Evolutionary conservation across 2,329 filamentous ascomycete species (phyloP), one percentile per base, ranked within the genome.

Genomic region (Dothidotthia symphoricarpi): DNA sequence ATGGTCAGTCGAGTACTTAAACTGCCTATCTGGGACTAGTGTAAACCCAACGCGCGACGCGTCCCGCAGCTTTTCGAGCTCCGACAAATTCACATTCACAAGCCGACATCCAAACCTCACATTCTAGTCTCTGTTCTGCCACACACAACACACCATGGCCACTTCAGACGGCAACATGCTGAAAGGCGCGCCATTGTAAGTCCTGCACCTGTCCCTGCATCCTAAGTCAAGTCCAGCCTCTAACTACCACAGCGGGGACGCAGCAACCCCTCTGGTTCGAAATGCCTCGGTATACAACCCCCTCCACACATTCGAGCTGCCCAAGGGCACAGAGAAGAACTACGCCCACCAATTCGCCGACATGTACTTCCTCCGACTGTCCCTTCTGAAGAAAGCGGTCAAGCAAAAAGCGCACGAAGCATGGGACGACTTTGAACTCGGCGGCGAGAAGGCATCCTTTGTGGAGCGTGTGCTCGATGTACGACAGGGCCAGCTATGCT

Each of bases 291-390:
- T 69, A 38, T 97, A 96, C 73, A 83, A 81, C 39, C 82, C 91
- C 0, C 75, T 94, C 17, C 71, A 81, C 37, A 85, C 83, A 6
- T 97, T 89, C 67, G 72, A 73, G 32, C 79, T 97, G 8, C 78
- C 86, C 16, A 83, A 74, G 47, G 78, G 77, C 16, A 67, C 74
- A 28, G 69, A 74, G 24, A 74, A 76, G 45, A 85, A 89, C 37
- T 98, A 97, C 66, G 77, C 90, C 65, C 93, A 97, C 66, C 93
- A 98, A 70, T 98, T 87, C 77, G 88, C 86, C 47, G 93, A 98
- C 68, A 91, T 97, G 81, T 98, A 98, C 75, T 98, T 96, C 64
- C 67, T 96, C 54, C 86, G 93, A 10, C 77, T 98, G 16, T 82
- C 88, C 25, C 86, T 86, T 68, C 80, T 98, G 64, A 96, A 91